Conservation (phyloP, 805 yeast genomes). For the Priceomyces carsonii region DNA sequence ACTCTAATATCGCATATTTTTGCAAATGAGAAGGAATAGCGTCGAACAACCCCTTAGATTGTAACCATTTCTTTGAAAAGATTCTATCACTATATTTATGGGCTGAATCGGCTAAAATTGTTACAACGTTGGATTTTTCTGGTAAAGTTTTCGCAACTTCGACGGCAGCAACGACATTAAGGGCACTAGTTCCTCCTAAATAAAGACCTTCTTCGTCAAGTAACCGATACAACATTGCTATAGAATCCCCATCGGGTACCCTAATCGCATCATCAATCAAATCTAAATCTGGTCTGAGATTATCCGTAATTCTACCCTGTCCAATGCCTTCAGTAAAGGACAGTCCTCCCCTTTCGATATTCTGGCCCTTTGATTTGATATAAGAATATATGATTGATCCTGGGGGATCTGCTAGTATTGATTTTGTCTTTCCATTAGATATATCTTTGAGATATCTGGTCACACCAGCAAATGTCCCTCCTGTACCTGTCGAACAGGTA, state of each 20-base stretch:
- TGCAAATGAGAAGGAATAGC: conserved; percentile 69
- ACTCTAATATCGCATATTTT: conserved; percentile 57
- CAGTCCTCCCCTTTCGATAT: conserved; percentile 71
- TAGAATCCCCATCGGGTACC: conserved; percentile 77
- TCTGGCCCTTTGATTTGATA: conserved; percentile 67
- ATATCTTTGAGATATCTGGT: conserved; percentile 75
- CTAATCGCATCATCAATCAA: conserved; percentile 78
- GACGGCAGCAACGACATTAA: conserved; percentile 88
- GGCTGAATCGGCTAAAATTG: conserved; percentile 87
- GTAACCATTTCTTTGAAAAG: conserved; percentile 76
- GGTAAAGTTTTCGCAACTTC: conserved; percentile 76
- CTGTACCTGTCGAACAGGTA: conserved; percentile 91
- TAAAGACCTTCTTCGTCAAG: conserved; percentile 89
- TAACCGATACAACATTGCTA: conserved; percentile 79
- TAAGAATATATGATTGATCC: conserved; percentile 84
- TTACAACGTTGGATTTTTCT: conserved; percentile 78
- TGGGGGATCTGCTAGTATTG: conserved; percentile 89
- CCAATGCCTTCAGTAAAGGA: conserved; percentile 97
- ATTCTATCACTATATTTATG: conserved; percentile 84
- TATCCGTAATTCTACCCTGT: conserved; percentile 88
- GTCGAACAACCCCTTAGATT: conserved; percentile 62
- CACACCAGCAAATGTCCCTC: conserved; percentile 88
- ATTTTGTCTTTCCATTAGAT: conserved; percentile 59
- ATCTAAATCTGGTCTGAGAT: conserved; percentile 70
- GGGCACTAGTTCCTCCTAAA: conserved; percentile 87